phyloP scores from a whole-genome alignment of 768 basidiomycete species.

The Pleurotus sapidus region DNA sequence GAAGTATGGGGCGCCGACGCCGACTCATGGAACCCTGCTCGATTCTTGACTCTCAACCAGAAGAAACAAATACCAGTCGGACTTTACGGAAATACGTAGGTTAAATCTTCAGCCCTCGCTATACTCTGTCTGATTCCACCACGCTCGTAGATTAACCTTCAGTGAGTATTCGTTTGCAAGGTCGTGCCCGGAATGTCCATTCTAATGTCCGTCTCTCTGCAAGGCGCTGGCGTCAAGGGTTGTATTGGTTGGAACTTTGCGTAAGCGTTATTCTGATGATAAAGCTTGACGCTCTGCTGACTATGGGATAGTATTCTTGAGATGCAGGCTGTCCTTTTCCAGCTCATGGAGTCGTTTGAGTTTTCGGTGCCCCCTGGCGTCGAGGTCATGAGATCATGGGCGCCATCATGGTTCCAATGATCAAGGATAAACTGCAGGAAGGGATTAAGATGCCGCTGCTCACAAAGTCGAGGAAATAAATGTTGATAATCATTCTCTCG shows the following conservation, averaged over 20 bases:
- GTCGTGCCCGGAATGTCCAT: too few species aligned
- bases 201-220: too few species aligned
- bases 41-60: slow-evolving; percentile 30
- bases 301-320: slow-evolving; percentile 35
- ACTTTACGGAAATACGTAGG: slow-evolving; percentile 31
- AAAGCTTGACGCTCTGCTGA: background rate
- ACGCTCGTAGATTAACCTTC: slow-evolving; percentile 19
- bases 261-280: slow-evolving; percentile 11
- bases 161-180: slow-evolving; percentile 1
- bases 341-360: slow-evolving; percentile 51
- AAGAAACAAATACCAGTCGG: slow-evolving; percentile 27
- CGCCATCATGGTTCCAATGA: slow-evolving; percentile 5
- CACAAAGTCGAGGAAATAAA: background rate
- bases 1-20: slow-evolving; percentile 41
- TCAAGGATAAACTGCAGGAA: slow-evolving; percentile 5
- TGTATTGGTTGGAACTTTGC: slow-evolving; percentile 28
- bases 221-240: slow-evolving; percentile 18
- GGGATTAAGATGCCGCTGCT: slow-evolving; percentile 31
- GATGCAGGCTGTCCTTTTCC: slow-evolving; percentile 55
- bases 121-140: too few species aligned
- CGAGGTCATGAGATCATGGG: background rate
- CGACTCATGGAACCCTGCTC: slow-evolving; percentile 34
- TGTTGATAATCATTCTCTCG: too few species aligned
- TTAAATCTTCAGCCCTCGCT: background rate
- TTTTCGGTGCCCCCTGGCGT: slow-evolving; percentile 24